A percentile compares a stretch with the other conserved stretches of the same genome.
phyloP scores from a whole-genome alignment of 176 grass and related monocot genomes.

The Chrysopogon serrulatus region DNA sequence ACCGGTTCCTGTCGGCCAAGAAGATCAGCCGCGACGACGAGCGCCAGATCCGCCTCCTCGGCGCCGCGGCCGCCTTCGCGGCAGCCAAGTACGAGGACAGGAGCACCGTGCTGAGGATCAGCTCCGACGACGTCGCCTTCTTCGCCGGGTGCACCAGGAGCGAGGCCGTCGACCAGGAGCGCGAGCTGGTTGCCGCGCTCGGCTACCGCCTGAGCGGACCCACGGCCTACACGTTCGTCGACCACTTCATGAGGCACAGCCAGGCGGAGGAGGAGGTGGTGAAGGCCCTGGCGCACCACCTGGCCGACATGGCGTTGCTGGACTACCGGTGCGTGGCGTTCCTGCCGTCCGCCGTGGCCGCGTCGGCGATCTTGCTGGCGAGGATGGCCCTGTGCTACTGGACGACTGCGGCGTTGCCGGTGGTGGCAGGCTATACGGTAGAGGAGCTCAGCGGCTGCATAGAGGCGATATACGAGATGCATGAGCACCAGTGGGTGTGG shows the following conservation, averaged over 20 bases:
- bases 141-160: not conserved
- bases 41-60: not conserved
- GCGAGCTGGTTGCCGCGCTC: not conserved
- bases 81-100: not conserved
- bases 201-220: constrained; percentile 15
- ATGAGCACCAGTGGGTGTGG: not conserved
- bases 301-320: not conserved
- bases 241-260: not conserved
- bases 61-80: not conserved
- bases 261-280: not conserved
- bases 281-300: not conserved
- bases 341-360: not conserved
- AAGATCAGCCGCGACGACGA: not conserved
- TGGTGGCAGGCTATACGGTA: not conserved
- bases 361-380: not conserved
- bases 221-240: constrained; percentile 21
- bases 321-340: not conserved
- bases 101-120: not conserved
- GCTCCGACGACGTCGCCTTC: not conserved
- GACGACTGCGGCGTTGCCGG: not conserved
- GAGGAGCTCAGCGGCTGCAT: not conserved
- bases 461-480: not conserved
- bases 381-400: not conserved
- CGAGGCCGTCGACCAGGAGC: not conserved
- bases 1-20: not conserved